These are phyloP conservation scores for Aspergillus persii DNA, from an alignment of 2,329 filamentous ascomycete species.

Conservation along the genomic window DNA sequence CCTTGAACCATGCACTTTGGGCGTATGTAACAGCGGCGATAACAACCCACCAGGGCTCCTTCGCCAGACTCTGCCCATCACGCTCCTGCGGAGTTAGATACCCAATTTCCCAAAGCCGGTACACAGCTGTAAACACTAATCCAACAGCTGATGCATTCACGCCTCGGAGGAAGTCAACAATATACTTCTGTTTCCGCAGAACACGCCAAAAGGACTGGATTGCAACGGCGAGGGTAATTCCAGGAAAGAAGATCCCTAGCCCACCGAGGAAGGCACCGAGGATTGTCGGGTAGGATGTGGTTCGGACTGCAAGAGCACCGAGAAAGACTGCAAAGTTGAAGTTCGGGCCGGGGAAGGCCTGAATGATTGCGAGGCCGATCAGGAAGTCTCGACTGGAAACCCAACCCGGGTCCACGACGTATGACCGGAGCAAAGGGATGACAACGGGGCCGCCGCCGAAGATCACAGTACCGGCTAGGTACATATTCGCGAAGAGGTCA, in stretches of 20 bases:
- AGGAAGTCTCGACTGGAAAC: constrained; percentile 69
- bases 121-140: constrained; percentile 63
- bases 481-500: constrained; percentile 69
- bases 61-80: constrained; percentile 53
- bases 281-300: constrained; percentile 28
- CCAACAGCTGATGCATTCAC: constrained; percentile 62
- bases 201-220: constrained; percentile 54
- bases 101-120: constrained; percentile 62
- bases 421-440: constrained; percentile 60
- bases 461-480: constrained; percentile 68
- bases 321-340: constrained; percentile 57
- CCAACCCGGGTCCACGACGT: constrained; percentile 66
- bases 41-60: constrained; percentile 64
- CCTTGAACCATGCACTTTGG: constrained; percentile 48
- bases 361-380: constrained; percentile 68
- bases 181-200: constrained; percentile 46
- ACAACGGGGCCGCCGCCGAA: constrained; percentile 66
- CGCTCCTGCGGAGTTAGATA: constrained; percentile 52
- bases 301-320: constrained; percentile 49
- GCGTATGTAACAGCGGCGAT: constrained; percentile 54
- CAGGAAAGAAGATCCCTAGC: constrained; percentile 43
- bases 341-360: constrained; percentile 64
- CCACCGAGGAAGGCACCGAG: constrained; percentile 54
- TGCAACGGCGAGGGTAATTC: constrained; percentile 33
- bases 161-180: constrained; percentile 53